Evolutionary conservation across 1,139 yeast genomes (phyloP), one percentile per base, ranked within the genome.

Genomic region (Protomyces lactucae-debilis): DNA sequence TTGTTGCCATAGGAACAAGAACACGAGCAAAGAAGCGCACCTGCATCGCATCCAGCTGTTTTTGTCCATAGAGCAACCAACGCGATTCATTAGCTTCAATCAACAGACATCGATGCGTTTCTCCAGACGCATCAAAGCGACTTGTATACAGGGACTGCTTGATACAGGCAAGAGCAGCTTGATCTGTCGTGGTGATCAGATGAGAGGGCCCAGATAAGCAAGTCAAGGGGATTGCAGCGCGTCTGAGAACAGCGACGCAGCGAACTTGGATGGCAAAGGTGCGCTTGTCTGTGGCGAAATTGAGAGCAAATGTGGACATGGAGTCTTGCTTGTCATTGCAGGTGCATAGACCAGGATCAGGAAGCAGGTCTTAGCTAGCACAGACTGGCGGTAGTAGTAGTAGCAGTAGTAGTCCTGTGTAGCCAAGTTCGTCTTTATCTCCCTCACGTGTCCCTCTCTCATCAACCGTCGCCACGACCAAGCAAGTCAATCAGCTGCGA

Each of bases 31-130:
- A 37, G 23, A 43, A 43, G 25, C 48, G 9, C 12, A 21, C 36
- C 9, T 37, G 35, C 48, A 6, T 10, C 12, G 23, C 51, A n/a
- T 51, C 61, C 4, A n/a, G 16, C 23, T 10, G 23, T 5, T 18
- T 18, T 12, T 40, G 43, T 3, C 63, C 63, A 35, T 43, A 59
- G 16, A 59, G 18, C 25, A 59, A 9, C 63, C 63, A 59, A 18
- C 57, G 45, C 53, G 63, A 59, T 10, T 28, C 63, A 21, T 59
- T 59, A 3, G 63, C 57, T 21, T 59, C 51, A 9, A 59, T 55
- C 52, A 59, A 21, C 10, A 59, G 9, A 5, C 45, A 51, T 9
- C 28, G 36, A 39, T n/a, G 28, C 32, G 63, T 59, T 35, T 59
- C 63, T 9, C 57, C 57, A 18, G 43, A 46, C 21, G 25, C 35